These are phyloP conservation scores for Aureobasidium sp. DNA, from an alignment of 2,329 filamentous ascomycete genomes.

Conservation along the genomic window DNA sequence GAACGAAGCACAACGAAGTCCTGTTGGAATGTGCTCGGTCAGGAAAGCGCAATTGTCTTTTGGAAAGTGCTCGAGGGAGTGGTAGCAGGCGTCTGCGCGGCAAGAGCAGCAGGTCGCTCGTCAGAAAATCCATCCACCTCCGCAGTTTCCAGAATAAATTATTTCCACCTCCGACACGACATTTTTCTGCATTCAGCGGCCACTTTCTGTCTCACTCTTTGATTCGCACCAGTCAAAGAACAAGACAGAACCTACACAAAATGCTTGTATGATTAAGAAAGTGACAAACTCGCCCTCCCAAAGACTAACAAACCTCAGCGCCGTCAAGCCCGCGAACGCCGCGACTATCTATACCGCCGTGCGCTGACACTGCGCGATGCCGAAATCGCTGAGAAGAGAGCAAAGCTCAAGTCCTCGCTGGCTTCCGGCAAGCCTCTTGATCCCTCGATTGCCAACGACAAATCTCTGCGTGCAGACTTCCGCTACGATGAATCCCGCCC, in stretches of 20 bases:
- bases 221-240: not conserved
- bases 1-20: not conserved
- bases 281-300: not conserved
- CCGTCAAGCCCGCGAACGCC: conserved; percentile 67
- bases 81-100: not conserved
- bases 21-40: not conserved
- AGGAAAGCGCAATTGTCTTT: not conserved
- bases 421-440: conserved; percentile 84
- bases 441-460: conserved; percentile 76
- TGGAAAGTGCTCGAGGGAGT: not conserved
- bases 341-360: conserved; percentile 85
- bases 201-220: not conserved
- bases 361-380: conserved; percentile 83
- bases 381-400: conserved; percentile 84
- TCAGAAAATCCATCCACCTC: conserved; percentile 3
- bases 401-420: conserved; percentile 75
- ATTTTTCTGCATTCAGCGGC: not conserved
- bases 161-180: conserved; percentile 4
- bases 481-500: conserved; percentile 82
- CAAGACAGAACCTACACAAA: not conserved
- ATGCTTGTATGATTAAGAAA: not conserved
- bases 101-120: not conserved
- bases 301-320: conserved; percentile 27
- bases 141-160: conserved; percentile 6
- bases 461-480: conserved; percentile 73